phyloP scores from a whole-genome alignment of 1,284 basidiomycete species.

The Trichosporon faecale region DNA sequence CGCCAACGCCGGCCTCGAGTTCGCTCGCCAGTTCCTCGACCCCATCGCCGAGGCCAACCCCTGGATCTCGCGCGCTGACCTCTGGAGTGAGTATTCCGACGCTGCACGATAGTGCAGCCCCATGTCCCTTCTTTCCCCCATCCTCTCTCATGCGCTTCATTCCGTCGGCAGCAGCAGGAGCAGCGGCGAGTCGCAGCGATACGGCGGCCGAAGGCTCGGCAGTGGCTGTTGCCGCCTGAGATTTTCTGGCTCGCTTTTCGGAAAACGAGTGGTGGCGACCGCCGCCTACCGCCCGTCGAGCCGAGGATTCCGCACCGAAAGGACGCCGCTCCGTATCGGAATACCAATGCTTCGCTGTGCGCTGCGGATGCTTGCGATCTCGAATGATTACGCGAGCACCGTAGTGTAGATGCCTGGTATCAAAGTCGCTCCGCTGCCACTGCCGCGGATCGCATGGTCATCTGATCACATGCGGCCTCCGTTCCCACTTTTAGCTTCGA shows the following conservation, averaged over 20 bases:
- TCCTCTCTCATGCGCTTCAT: neutral
- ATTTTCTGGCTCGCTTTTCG: neutral
- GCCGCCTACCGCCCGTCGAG: neutral
- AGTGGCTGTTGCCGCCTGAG: too few relatives aligned
- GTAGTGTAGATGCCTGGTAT: neutral
- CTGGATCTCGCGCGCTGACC: constrained; percentile 57
- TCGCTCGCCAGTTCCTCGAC: constrained; percentile 56
- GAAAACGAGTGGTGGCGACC: neutral
- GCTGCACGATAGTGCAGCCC: neutral
- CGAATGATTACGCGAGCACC: too few relatives aligned
- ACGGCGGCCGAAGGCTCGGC: too few relatives aligned
- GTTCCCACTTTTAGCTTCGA: neutral
- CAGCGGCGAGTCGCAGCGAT: neutral
- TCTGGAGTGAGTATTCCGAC: constrained; percentile 47
- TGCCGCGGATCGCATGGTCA: neutral
- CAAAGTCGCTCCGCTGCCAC: neutral
- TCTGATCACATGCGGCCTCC: neutral
- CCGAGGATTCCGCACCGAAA: neutral
- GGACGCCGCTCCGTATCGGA: neutral
- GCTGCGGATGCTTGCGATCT: neutral
- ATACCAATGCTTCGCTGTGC: neutral
- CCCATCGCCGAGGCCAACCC: constrained; percentile 56
- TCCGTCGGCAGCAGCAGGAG: neutral
- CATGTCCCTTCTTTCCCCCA: neutral
- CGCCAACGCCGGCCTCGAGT: constrained; percentile 54